Base-by-base conservation (phyloP, 257 asterid genomes). In the Solanum chmielewskii region DNA sequence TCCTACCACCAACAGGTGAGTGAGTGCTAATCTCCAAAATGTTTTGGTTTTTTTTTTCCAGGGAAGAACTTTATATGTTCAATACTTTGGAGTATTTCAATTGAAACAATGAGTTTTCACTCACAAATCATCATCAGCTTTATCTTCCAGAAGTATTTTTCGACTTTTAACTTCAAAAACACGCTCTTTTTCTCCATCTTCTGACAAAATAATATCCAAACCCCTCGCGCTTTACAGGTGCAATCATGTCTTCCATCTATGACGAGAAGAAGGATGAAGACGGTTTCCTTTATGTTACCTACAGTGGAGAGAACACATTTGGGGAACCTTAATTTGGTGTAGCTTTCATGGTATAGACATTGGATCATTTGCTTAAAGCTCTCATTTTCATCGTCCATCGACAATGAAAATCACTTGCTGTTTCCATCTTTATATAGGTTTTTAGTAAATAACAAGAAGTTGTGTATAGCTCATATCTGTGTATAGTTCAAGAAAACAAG, bases 1-100 rank as follows among this genome's bases (percentile, higher is more conserved):
- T 88, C 81, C 76, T 91, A 14, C 93, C 93, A 31, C 92, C 93
- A 25, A 89, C 93, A 41, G 92, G 93, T 91, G 70, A 47, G 78
- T 85, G 62, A 47, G 78, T 85, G 62, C 64, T 33, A n/a, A 64
- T n/a, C 33, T n/a, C 71, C 71, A 23, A 60, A 62, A 25, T 5
- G 33, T 66, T 1, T 5, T 25, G 9, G 1, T 25, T 12, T 11
- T 1, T 64, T 11, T n/a, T 66, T 11, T 27, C 1, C 3, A 15
- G 14, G 35, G 9, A 66, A 66, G 12, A 66, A 25, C 18, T 25
- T 66, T 66, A 29, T 66, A 66, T 12, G 35, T 66, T 29, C 35
- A 66, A 66, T 27, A 66, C 73, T 7, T 68, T 31, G 39, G 35
- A 64, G 71, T 11, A 25, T 25, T 64, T 64, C 71, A 25, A 64